Percentiles rank a stretch among this genome's conserved stretches.
Conservation (phyloP, 331 rosid species). For the Pyracantha coccinea region DNA sequence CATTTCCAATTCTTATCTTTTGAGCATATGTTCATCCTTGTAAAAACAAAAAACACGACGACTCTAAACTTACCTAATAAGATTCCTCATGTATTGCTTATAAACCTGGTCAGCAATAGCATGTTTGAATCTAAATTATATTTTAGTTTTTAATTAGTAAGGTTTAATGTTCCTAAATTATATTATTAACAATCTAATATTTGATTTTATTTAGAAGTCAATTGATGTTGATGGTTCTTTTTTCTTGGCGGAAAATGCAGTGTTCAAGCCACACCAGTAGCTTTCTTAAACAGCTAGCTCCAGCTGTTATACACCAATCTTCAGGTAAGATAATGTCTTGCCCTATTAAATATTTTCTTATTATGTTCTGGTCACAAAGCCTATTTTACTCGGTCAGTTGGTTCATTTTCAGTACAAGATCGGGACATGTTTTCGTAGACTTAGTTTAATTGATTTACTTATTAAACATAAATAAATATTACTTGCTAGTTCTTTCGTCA, state of each 20-base stretch:
- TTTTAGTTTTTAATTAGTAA: neutral
- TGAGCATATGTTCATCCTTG: neutral
- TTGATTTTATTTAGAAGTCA: neutral
- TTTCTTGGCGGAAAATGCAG: conserved; percentile 2
- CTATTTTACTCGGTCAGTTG: neutral
- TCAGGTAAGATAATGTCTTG: conserved; percentile 8
- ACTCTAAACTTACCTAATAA: neutral
- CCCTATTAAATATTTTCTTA: neutral
- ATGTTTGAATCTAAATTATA: neutral
- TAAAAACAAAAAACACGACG: neutral
- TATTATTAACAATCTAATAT: neutral
- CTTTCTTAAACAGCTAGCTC: conserved; percentile 2
- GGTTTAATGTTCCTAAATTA: neutral
- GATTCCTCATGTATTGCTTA: neutral
- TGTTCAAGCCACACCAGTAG: conserved; percentile 4
- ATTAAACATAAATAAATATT: neutral
- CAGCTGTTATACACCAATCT: conserved; percentile 15
- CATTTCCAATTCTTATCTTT: neutral
- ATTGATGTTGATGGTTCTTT: neutral
- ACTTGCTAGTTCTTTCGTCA: neutral
- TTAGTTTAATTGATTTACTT: neutral
- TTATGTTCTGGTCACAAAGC: neutral
- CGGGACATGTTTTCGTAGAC: neutral
- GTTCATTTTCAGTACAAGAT: neutral
- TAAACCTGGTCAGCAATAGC: neutral